phyloP scores from a whole-genome alignment of 2,329 filamentous ascomycete species.

The Lachnellula subtilissima region DNA sequence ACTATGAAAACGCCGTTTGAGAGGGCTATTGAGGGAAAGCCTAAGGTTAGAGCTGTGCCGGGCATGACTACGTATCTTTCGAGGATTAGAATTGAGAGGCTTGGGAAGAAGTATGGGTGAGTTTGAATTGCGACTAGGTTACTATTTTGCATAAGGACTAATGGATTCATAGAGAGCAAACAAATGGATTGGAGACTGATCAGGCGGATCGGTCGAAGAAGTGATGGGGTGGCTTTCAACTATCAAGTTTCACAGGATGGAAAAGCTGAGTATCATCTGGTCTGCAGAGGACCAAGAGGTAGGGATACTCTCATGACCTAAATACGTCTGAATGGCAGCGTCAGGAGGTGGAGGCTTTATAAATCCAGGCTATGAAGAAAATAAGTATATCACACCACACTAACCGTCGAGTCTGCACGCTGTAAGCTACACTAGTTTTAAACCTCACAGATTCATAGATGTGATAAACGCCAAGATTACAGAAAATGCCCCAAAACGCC shows the following conservation, averaged over 20 bases:
- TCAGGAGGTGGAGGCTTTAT: neutral
- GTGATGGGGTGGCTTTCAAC: neutral
- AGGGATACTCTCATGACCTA: neutral
- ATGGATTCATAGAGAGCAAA: constrained; percentile 30
- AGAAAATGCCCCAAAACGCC: neutral
- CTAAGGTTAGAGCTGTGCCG: constrained; percentile 43
- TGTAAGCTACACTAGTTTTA: no score
- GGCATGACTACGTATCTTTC: constrained; percentile 60
- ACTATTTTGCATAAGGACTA: neutral
- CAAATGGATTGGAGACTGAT: constrained; percentile 19
- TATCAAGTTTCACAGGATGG: no score
- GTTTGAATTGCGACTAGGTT: constrained; percentile 6
- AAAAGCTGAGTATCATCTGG: no score
- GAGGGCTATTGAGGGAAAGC: constrained; percentile 44
- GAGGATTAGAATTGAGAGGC: constrained; percentile 46
- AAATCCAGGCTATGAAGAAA: no score
- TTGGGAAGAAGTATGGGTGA: constrained; percentile 41
- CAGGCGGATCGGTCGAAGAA: neutral
- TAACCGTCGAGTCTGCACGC: no score
- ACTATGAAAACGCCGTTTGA: constrained; percentile 53
- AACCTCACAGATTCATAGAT: no score
- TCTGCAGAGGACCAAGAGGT: neutral
- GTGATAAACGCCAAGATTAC: neutral
- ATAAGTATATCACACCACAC: no score
- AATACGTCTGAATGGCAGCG: neutral